phyloP scores from a whole-genome alignment of 495 filamentous ascomycete genomes.

The Tuber microsphaerosporum region DNA sequence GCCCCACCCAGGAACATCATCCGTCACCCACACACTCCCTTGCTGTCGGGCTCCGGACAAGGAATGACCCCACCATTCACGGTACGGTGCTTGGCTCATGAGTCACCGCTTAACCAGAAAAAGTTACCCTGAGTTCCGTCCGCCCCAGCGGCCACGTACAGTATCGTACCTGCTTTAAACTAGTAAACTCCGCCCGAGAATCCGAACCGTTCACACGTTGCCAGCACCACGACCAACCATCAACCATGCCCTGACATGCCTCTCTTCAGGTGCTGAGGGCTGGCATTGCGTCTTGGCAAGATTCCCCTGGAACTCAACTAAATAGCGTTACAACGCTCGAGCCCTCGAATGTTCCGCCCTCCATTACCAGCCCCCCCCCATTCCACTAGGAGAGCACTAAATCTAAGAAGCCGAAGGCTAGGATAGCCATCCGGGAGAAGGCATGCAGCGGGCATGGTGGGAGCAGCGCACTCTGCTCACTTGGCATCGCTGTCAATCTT shows the following conservation, averaged over 20 bases:
- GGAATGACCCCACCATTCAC: background rate
- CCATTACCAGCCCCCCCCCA: background rate
- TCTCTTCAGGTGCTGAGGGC: background rate
- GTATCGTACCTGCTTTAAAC: background rate
- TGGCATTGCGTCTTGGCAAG: background rate
- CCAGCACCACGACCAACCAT: background rate
- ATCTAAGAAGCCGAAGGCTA: background rate
- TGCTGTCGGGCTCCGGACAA: background rate
- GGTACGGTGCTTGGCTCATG: background rate
- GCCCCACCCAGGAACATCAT: background rate
- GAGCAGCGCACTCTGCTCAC: background rate
- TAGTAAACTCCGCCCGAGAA: background rate
- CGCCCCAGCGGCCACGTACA: background rate
- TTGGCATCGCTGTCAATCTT: background rate
- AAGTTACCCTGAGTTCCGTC: background rate
- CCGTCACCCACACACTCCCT: background rate
- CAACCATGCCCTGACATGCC: background rate
- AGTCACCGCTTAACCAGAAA: background rate
- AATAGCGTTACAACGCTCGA: background rate
- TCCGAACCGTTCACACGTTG: background rate
- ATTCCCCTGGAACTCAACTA: background rate
- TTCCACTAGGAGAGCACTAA: background rate
- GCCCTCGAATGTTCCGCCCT: background rate
- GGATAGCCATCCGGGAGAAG: background rate
- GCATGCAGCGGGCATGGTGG: background rate